phyloP scores from a whole-genome alignment of 371 early-diverging fungal genomes.

The Lichtheimia corymbifera region DNA sequence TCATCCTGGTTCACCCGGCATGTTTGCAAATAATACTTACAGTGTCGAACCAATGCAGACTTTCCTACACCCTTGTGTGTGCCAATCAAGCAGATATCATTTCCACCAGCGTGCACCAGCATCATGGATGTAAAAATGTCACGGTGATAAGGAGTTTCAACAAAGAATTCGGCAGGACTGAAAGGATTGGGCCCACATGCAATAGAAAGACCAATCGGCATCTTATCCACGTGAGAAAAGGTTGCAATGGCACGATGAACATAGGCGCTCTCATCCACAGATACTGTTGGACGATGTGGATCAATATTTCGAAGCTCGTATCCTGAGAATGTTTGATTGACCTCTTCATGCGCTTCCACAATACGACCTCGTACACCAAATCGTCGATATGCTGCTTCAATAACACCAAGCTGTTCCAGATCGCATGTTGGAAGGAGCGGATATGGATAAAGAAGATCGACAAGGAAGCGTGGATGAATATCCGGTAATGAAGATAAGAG shows the following conservation, averaged over 20 bases:
- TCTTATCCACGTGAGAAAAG: conserved; percentile 36
- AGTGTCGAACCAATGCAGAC: conserved; percentile 70
- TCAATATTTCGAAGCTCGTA: conserved; percentile 51
- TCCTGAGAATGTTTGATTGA: conserved; percentile 59
- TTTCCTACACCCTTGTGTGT: conserved; percentile 79
- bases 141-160: conserved; percentile 72
- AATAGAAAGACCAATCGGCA: conserved; percentile 38
- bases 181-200: conserved; percentile 55
- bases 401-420: conserved; percentile 63
- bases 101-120: conserved; percentile 64
- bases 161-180: conserved; percentile 62
- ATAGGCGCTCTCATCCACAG: conserved; percentile 35
- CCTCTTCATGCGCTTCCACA: conserved; percentile 46
- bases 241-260: conserved; percentile 45
- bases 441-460: conserved; percentile 73
- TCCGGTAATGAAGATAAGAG: conserved; percentile 54
- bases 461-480: conserved; percentile 55
- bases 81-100: conserved; percentile 76
- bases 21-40: conserved; percentile 15
- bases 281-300: conserved; percentile 16
- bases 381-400: conserved; percentile 71
- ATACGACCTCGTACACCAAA: conserved; percentile 61
- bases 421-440: conserved; percentile 63
- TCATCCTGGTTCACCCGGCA: neutral
- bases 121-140: conserved; percentile 67